A percentile compares a stretch with the other conserved stretches of the same genome.
Evolutionary conservation across 768 basidiomycete species (phyloP).

Genomic region (Pleurotus tuoliensis): DNA sequence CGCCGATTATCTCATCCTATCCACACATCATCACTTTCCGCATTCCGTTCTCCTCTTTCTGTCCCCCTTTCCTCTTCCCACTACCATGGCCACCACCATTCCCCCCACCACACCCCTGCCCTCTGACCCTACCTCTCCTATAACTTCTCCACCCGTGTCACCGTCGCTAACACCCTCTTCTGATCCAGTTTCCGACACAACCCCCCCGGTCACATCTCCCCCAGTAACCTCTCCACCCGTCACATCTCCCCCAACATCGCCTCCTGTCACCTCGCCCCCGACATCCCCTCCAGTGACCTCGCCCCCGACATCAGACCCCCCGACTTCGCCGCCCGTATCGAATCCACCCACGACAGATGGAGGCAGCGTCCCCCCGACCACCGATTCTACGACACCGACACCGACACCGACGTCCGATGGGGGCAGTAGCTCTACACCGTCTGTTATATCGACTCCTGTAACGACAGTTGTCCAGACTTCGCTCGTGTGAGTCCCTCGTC

Average conservation of each 20-base stretch:
- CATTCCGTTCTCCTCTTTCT: no score
- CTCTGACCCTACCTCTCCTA: background rate
- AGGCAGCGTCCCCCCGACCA: background rate
- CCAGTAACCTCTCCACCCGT: background rate
- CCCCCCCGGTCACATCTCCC: background rate
- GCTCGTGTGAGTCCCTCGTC: background rate
- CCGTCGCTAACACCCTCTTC: background rate
- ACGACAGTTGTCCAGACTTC: constrained; percentile 4
- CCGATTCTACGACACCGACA: background rate
- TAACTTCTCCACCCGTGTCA: constrained; percentile 8
- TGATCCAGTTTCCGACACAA: background rate
- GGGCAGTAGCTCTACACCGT: background rate
- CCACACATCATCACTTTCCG: no score
- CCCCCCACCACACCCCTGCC: no score
- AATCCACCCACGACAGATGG: background rate
- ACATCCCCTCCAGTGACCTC: background rate
- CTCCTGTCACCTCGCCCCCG: background rate
- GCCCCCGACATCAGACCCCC: background rate
- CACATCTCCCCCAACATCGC: background rate
- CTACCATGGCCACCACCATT: no score
- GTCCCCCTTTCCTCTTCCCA: no score
- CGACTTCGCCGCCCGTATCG: background rate
- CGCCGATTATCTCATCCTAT: no score
- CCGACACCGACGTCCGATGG: background rate
- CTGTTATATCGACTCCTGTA: constrained; percentile 4